Evolutionary conservation across 2,329 filamentous ascomycete genomes (phyloP), one percentile per base, ranked within the genome.

Genomic region (Orbilia ellipsospora): DNA sequence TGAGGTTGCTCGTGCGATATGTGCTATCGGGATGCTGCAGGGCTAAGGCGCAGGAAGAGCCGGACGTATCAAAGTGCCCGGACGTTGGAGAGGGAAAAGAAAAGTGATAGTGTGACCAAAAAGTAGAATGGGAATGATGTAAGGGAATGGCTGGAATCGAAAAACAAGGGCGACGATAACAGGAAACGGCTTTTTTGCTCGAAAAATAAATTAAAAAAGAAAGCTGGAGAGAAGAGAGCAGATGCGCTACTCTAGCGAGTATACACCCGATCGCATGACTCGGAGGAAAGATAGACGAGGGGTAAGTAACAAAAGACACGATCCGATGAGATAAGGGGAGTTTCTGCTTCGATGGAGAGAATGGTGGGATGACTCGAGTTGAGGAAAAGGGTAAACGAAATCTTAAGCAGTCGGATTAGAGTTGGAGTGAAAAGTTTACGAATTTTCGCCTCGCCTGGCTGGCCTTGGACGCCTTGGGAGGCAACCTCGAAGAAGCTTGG

Each of bases 381-480:
- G n/a, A 42, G 36, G 31, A 15, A 59, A 40, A 57, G 10, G 31
- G 31, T 36, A 54, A 67, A 54, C 23, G n/a, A 59, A 3, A 40
- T 42, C 5, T 18, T 48, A 31, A 36, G 10, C 31, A 36, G 26
- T 65, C 36, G 51, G 28, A 48, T 59, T 55, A 65, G 36, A 50
- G 56, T 62, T 62, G 54, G 28, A 51, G 57, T 42, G 44, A 48
- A 48, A 62, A 63, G 50, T 67, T 68, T 74, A 57, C 56, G 50
- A 67, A 42, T 73, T 62, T 73, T 73, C 69, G 69, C 69, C 69
- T 73, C 50, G 69, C 62, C 62, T 61, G 69, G 56, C 20, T 42
- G 50, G 48, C 48, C 48, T 52, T 52, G 42, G 60, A 36, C 31
- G 44, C 65, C 57, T 63, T 70, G 66, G 66, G 45, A 52, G 66